A percentile compares a stretch with the other conserved stretches of the same genome.
These are phyloP conservation scores for Neospora caninum DNA, from an alignment of 169 alveolate genomes.

Conservation along the genomic window DNA sequence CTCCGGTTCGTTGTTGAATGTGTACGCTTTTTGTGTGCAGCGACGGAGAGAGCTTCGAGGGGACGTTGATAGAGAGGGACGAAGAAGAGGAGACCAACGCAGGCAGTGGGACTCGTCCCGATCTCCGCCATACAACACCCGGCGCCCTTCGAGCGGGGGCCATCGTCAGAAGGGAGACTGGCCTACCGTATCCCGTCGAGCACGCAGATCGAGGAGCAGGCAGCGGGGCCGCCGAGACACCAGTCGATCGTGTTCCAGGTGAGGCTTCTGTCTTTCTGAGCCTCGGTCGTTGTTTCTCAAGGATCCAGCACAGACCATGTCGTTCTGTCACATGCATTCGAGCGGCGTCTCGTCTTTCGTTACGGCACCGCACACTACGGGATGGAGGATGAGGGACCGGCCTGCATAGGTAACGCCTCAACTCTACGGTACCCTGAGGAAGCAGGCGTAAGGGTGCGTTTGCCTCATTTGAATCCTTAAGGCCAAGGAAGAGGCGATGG, in stretches of 20 bases:
- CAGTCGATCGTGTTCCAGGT: background rate
- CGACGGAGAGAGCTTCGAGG: constrained; percentile 25
- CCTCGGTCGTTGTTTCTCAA: too few species aligned
- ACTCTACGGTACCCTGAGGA: too few species aligned
- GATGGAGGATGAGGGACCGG: too few species aligned
- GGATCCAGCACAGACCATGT: too few species aligned
- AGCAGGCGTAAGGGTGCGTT: too few species aligned
- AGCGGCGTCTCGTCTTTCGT: too few species aligned
- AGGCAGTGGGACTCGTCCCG: constrained; percentile 9
- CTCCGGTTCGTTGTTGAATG: background rate
- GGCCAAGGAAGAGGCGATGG: too few species aligned
- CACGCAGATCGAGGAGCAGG: background rate
- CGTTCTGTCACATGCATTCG: too few species aligned
- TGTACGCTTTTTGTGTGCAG: background rate
- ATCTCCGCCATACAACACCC: background rate
- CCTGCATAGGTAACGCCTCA: too few species aligned
- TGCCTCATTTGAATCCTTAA: too few species aligned
- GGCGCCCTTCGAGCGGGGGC: background rate
- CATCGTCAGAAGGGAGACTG: background rate
- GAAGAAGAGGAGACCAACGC: background rate
- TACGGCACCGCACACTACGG: too few species aligned
- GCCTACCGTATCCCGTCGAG: background rate
- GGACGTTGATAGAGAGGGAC: background rate
- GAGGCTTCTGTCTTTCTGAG: background rate
- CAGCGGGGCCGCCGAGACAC: background rate